Base-by-base conservation (phyloP, 495 filamentous ascomycete genomes). In the Aspergillus indologenus region DNA sequence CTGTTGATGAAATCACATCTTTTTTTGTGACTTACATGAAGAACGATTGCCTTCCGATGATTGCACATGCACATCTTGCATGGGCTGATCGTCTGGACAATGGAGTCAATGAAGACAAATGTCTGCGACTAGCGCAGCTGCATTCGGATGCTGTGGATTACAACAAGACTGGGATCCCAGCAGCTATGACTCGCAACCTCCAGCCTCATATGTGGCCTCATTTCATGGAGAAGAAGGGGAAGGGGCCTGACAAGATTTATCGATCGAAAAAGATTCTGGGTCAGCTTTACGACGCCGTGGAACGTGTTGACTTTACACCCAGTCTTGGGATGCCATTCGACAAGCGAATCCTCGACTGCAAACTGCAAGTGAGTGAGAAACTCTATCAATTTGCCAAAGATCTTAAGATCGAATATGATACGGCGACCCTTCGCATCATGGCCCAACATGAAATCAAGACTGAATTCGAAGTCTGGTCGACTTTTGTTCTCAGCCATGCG, bases 1-100 rank as follows among this genome's bases (percentile, higher is more conserved):
- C 78, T 0, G 75, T 88, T 0, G 74, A 83, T 17, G 87, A 92
- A 56, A 81, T 98, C 45, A 88, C 82, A 3, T 78, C 83, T 0
- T 97, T 97, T 72, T 99, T 97, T 65, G 90, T 96, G 9, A 82
- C 78, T 0, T 96, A 93, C 66, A 96, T 99, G 86, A 96, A 95
- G 71, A 91, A 96, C 61, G 90, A 98, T 68, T 81, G 80, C 23
- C 79, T 98, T 18, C 84, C 85, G 5, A 76, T 73, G 34, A 96
- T 98, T 62, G 94, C 94, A 0, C 84, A 85, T 63, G 85, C 92
- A 0, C 94, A 98, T 75, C 74, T 94, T 48, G 92, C 89, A 14
- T 84, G 81, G 66, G 87, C 90, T 1, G 95, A 98, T 68, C 66
- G 53, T 8, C 73, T 81, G 12, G 65, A 68, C 0, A 69, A 80